Evolutionary conservation across 176 grass and related monocot species (phyloP).

Genomic region (Puccinellia tenuiflora): DNA sequence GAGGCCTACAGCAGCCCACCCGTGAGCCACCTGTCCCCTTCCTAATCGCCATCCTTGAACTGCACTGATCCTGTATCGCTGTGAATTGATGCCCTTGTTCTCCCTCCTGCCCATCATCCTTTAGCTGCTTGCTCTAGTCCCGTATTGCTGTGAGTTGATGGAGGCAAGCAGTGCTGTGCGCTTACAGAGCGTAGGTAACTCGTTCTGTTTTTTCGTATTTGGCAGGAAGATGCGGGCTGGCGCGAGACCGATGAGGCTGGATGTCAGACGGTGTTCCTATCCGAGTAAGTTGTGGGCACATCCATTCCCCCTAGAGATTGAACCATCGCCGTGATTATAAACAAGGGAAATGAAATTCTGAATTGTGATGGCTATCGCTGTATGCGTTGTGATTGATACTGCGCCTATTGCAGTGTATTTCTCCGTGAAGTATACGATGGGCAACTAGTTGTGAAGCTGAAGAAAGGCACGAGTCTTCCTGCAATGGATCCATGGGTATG

Average conservation of each 20-base stretch:
- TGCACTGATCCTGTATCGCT: background rate
- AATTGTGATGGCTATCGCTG: background rate
- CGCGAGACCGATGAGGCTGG: constrained; percentile 70
- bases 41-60: background rate
- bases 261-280: constrained; percentile 85
- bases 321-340: background rate
- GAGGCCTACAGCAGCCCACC: constrained; percentile 81
- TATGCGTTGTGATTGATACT: background rate
- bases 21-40: constrained; percentile 27
- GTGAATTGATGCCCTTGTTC: background rate
- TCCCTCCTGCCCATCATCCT: background rate
- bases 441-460: constrained; percentile 60
- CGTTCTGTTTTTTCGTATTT: constrained; percentile 15
- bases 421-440: constrained; percentile 88
- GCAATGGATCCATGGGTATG: constrained; percentile 94
- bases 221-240: constrained; percentile 67
- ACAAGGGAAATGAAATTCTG: background rate
- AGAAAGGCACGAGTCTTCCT: constrained; percentile 78
- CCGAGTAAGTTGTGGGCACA: constrained; percentile 49
- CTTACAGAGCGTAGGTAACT: background rate
- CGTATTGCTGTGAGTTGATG: background rate
- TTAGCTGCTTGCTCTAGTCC: background rate
- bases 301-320: background rate
- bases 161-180: background rate
- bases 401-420: constrained; percentile 56